Evolutionary conservation across 2,329 filamentous ascomycete genomes (phyloP).

Genomic region (Pyricularia grisea): DNA sequence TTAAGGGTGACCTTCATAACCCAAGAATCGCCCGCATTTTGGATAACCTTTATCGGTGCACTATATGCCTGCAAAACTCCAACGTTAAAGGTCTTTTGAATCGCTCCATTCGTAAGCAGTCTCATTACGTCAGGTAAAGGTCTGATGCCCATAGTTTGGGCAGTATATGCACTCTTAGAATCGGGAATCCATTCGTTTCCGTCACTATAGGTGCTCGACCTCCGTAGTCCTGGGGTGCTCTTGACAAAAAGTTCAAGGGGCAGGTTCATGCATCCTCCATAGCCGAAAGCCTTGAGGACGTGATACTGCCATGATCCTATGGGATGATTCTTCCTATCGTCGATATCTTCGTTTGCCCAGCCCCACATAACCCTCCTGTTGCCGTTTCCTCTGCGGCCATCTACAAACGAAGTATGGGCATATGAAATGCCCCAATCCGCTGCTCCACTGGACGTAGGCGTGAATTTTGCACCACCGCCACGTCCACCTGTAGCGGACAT

Average conservation of each 20-base stretch:
- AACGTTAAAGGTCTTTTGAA: neutral
- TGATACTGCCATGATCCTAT: no score
- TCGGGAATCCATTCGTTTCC: neutral
- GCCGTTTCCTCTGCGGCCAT: neutral
- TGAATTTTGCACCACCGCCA: neutral
- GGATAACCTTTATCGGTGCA: neutral
- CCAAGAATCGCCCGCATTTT: neutral
- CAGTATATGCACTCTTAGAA: neutral
- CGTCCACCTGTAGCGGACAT: neutral
- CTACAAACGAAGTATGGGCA: neutral
- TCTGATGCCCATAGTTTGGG: neutral
- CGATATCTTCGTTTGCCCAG: constrained; percentile 3
- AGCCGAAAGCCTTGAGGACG: neutral
- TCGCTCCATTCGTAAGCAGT: neutral
- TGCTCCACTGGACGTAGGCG: neutral
- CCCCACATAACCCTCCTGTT: constrained; percentile 1
- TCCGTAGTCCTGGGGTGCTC: neutral
- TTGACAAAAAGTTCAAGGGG: neutral
- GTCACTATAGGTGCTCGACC: neutral
- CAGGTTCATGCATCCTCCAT: neutral
- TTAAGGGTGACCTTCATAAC: neutral
- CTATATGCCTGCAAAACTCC: neutral
- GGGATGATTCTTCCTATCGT: neutral
- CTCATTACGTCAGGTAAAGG: neutral
- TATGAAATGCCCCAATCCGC: neutral